phyloP scores from a whole-genome alignment of 345 rosid genomes.

The Isatis tinctoria region DNA sequence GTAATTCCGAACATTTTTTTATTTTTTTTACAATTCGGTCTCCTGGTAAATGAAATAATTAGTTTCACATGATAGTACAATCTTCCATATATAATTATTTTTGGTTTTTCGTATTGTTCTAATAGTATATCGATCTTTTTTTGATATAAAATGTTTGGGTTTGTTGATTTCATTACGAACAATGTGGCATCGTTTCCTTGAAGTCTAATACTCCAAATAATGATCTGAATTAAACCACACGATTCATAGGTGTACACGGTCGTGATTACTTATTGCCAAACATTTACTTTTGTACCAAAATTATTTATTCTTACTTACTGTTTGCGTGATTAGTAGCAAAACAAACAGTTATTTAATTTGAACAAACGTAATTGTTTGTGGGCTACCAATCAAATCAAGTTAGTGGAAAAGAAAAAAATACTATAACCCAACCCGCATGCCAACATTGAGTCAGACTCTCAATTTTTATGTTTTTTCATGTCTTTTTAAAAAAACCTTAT shows the following conservation, averaged over 20 bases:
- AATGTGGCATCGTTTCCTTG: slow-evolving; percentile 3
- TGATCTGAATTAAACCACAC: slow-evolving; percentile 7
- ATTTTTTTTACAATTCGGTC: neutral
- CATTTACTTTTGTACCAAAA: slow-evolving; percentile 9
- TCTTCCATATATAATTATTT: neutral
- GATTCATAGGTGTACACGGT: neutral
- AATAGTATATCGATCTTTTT: neutral
- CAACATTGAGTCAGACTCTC: slow-evolving; percentile 21
- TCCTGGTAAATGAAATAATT: neutral
- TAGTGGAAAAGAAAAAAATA: neutral
- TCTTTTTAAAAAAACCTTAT: neutral
- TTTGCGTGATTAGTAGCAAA: neutral
- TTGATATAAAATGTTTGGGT: neutral
- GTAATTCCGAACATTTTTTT: neutral
- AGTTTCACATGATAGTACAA: neutral
- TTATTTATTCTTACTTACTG: neutral
- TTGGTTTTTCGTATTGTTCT: neutral
- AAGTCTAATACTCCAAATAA: slow-evolving; percentile 10
- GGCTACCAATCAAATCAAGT: slow-evolving; percentile 4
- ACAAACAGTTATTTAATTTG: neutral
- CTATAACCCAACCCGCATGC: neutral
- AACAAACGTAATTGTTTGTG: neutral
- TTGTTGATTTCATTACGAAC: neutral
- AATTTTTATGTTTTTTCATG: neutral
- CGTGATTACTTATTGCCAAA: slow-evolving; percentile 8